Evolutionary conservation across 441 rosid genomes (phyloP).

Genomic region (Gossypium davidsonii): DNA sequence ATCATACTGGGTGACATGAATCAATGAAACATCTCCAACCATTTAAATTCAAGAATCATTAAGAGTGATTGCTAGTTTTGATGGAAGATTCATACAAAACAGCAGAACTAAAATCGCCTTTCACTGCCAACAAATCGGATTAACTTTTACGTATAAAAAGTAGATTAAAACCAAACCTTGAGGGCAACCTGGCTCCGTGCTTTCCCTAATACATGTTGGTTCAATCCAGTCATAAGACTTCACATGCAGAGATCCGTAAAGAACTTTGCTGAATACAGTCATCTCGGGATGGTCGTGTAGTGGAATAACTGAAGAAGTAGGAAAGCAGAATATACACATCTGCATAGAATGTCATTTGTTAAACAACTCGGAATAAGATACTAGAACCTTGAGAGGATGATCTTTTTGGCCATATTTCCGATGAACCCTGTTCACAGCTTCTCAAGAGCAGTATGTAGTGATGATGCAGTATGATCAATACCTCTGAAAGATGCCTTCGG

Average conservation of each 20-base stretch:
- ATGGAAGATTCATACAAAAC: background rate
- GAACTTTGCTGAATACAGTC: slow-evolving; percentile 87
- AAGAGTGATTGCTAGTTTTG: background rate
- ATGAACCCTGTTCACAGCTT: background rate
- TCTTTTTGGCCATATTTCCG: background rate
- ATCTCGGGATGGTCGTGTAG: slow-evolving; percentile 92
- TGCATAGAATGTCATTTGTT: slow-evolving; percentile 30
- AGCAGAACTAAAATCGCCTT: background rate
- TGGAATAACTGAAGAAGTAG: slow-evolving; percentile 86
- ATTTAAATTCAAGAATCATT: background rate
- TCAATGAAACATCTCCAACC: background rate
- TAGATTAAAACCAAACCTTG: slow-evolving; percentile 34
- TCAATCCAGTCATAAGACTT: slow-evolving; percentile 93
- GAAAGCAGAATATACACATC: slow-evolving; percentile 95
- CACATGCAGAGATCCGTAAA: slow-evolving; percentile 84
- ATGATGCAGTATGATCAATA: background rate
- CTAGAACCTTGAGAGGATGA: background rate
- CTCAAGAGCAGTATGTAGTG: background rate
- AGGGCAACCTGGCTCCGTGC: slow-evolving; percentile 34
- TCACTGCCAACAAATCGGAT: background rate
- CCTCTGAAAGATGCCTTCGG: background rate
- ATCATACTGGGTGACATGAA: background rate
- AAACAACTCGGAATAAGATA: background rate
- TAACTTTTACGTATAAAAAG: background rate
- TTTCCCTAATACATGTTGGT: slow-evolving; percentile 50